Evolutionary conservation across 345 rosid species (phyloP), one percentile per base, ranked within the genome.

Genomic region (Arabis hirsuta): DNA sequence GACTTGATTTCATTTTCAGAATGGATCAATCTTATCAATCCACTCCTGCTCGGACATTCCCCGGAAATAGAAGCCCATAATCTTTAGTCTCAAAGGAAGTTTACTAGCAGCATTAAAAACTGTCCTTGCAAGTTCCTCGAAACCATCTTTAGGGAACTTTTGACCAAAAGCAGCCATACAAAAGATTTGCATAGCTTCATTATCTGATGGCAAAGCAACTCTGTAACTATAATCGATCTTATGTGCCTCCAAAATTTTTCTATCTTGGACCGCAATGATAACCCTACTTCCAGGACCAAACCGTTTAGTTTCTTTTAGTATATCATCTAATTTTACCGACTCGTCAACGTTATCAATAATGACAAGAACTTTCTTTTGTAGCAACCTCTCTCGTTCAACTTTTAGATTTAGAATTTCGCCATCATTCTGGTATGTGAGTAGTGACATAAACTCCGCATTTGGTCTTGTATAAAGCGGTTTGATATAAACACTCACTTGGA

Each of bases 331-430:
- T 2, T 67, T 20, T 16, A 54, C 41, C 0, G 19, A 42, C 26
- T 29, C 19, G 3, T 67, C 42, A 27, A 67, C 12, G 9, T 55
- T 67, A 31, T 67, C 62, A 27, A 67, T 54, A 52, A 66, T 38
- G 0, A 53, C 12, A 52, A 53, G 53, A 20, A 42, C 62, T 67
- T 27, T 54, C 62, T 54, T 67, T 53, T 7, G 9, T 29, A 10
- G 55, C 72, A 54, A 20, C 29, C 22, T 67, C 51, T 66, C 72
- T 29, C 62, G 27, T 67, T 67, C 72, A 29, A 20, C 20, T 27
- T 57, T 7, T 12, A 67, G 31, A 42, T 54, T 16, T 4, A 43
- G 6, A 53, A 39, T 60, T 52, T 53, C 12, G 4, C 44, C 26
- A 41, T 42, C 71, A 41, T 53, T 53, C 0, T 66, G 47, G 48